Evolutionary conservation across 345 rosid species (phyloP).

Genomic region (Dipteronia sinensis): DNA sequence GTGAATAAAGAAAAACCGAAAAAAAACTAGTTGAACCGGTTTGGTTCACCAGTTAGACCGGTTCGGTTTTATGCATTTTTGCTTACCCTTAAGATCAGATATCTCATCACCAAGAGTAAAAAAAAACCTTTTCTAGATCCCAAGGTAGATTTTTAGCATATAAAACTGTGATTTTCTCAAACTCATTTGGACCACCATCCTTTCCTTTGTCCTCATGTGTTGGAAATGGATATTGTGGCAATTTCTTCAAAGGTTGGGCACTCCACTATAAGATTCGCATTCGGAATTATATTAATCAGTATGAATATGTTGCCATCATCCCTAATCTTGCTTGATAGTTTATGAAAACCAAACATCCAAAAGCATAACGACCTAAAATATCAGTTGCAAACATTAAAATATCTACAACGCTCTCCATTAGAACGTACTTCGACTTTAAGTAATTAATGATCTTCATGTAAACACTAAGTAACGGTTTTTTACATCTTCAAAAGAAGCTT

Average conservation of each 20-base stretch:
- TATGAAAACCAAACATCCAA: conserved; percentile 46
- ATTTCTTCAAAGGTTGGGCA: conserved; percentile 38
- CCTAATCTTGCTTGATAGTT: conserved; percentile 54
- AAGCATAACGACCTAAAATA: conserved; percentile 38
- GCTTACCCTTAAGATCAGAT: conserved; percentile 30
- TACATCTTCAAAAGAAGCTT: conserved; percentile 34
- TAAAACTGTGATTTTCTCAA: conserved; percentile 40
- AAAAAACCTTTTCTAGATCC: conserved; percentile 32
- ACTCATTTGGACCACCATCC: conserved; percentile 31
- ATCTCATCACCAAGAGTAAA: conserved; percentile 44
- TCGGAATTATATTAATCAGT: conserved; percentile 46
- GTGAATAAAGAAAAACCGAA: too few relatives aligned
- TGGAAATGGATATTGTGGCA: conserved; percentile 52
- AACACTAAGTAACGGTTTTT: conserved; percentile 36
- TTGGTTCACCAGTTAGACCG: too few relatives aligned
- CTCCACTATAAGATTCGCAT: conserved; percentile 53
- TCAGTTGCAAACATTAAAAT: conserved; percentile 43
- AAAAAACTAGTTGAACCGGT: too few relatives aligned
- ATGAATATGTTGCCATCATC: conserved; percentile 46
- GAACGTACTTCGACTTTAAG: conserved; percentile 46
- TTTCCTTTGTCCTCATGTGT: conserved; percentile 41
- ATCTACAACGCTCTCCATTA: conserved; percentile 58
- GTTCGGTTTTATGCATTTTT: too few relatives aligned
- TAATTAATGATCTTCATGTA: conserved; percentile 39
- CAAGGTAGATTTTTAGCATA: conserved; percentile 20